A percentile compares a stretch with the other conserved stretches of the same genome.
Conservation (phyloP, 192 early-diverging fungal species). For the Piromyces sp. region DNA sequence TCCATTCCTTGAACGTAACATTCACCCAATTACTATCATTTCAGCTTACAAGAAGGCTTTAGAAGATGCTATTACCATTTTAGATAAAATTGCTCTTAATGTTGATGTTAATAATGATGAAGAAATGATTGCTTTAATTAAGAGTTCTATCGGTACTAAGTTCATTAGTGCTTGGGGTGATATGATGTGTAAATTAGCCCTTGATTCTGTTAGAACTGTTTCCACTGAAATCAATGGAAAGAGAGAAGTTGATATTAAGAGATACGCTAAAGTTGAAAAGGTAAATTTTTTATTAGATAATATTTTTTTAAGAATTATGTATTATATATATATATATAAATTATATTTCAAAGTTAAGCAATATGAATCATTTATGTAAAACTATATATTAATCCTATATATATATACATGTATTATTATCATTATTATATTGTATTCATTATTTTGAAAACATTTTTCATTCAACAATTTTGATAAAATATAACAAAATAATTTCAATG, state of each 20-base stretch:
- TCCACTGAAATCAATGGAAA: conserved; percentile 42
- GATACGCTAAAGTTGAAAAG: conserved; percentile 95
- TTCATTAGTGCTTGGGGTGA: conserved; percentile 89
- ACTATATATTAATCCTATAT: too few species aligned
- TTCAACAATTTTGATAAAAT: too few species aligned
- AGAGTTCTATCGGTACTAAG: conserved; percentile 90
- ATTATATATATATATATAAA: too few species aligned
- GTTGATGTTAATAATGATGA: conserved; percentile 66
- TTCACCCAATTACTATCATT: conserved; percentile 96
- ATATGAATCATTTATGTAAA: too few species aligned
- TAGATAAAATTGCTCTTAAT: conserved; percentile 65
- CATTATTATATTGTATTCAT: too few species aligned
- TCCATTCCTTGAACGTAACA: conserved; percentile 89
- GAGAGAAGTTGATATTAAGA: conserved; percentile 91
- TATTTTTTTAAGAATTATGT: too few species aligned
- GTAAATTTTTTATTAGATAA: too few species aligned
- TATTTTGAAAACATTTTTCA: too few species aligned
- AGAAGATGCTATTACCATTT: conserved; percentile 72
- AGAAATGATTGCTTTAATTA: conserved; percentile 85
- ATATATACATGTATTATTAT: too few species aligned
- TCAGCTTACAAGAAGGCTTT: conserved; percentile 81
- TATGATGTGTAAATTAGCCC: conserved; percentile 90
- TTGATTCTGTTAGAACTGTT: conserved; percentile 89
- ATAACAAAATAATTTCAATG: too few species aligned
- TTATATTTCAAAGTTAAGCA: too few species aligned